Conservation (phyloP, 495 filamentous ascomycete genomes). For the Aspergillus nanangensis region DNA sequence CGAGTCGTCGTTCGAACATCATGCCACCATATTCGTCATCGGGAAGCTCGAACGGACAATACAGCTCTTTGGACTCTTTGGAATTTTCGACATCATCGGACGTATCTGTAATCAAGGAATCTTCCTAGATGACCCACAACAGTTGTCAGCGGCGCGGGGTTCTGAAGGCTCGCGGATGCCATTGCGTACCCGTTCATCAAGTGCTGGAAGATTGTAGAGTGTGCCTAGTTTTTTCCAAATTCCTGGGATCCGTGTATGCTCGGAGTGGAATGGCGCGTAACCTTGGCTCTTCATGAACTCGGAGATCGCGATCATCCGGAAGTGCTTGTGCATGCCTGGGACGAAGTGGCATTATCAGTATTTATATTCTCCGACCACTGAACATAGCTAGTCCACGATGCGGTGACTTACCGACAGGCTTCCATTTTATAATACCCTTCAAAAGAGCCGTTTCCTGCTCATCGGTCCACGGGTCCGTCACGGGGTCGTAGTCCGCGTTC, state of each 20-base stretch:
- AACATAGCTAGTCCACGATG: background rate
- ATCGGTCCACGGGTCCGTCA: slow-evolving; percentile 84
- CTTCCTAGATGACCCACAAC: too few species aligned
- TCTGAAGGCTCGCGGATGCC: too few species aligned
- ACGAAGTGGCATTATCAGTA: slow-evolving; percentile 3
- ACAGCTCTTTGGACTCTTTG: slow-evolving; percentile 47
- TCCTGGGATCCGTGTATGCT: slow-evolving; percentile 81
- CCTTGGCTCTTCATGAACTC: slow-evolving; percentile 84
- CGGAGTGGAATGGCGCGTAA: slow-evolving; percentile 58
- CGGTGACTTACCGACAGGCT: slow-evolving; percentile 72
- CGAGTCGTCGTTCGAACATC: slow-evolving; percentile 65
- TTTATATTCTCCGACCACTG: background rate
- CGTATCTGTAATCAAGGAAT: slow-evolving; percentile 48
- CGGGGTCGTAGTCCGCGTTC: slow-evolving; percentile 35
- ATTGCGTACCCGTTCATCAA: slow-evolving; percentile 71
- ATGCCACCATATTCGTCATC: slow-evolving; percentile 69
- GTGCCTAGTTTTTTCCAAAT: slow-evolving; percentile 86
- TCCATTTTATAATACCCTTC: slow-evolving; percentile 87
- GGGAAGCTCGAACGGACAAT: slow-evolving; percentile 72
- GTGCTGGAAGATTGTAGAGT: slow-evolving; percentile 81
- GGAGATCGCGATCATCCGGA: slow-evolving; percentile 87
- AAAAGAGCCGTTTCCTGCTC: slow-evolving; percentile 90
- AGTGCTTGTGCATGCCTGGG: slow-evolving; percentile 93
- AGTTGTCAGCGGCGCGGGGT: too few species aligned
- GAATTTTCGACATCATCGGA: slow-evolving; percentile 56